phyloP scores from a whole-genome alignment of 2,329 filamentous ascomycete genomes.

The Periconia sp. region DNA sequence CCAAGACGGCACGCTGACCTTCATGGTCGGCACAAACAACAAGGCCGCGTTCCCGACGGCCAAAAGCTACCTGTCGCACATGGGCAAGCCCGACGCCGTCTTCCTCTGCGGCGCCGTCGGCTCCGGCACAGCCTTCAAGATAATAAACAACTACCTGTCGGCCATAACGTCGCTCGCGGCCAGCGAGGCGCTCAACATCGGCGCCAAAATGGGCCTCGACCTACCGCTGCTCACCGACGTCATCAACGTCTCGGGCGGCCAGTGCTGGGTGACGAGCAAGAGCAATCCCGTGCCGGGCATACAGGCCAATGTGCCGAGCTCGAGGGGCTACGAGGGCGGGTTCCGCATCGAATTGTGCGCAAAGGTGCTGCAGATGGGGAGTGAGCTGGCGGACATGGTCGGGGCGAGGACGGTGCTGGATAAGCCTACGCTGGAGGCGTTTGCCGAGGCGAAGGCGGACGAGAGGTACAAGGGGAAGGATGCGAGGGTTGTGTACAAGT shows the following conservation, averaged over 20 bases:
- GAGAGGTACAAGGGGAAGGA: slow-evolving; percentile 39
- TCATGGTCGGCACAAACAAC: slow-evolving; percentile 79
- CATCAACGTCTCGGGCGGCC: slow-evolving; percentile 88
- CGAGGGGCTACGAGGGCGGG: slow-evolving; percentile 46
- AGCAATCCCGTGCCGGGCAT: slow-evolving; percentile 82
- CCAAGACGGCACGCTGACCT: slow-evolving; percentile 81
- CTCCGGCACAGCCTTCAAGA: slow-evolving; percentile 83
- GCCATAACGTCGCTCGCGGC: slow-evolving; percentile 85
- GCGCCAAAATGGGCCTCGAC: slow-evolving; percentile 65
- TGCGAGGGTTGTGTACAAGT: slow-evolving; percentile 41
- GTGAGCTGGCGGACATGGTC: slow-evolving; percentile 41
- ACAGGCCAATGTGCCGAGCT: slow-evolving; percentile 45
- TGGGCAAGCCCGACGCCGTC: slow-evolving; percentile 75
- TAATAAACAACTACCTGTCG: slow-evolving; percentile 95
- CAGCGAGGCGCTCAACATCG: slow-evolving; percentile 68
- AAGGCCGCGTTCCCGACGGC: slow-evolving; percentile 58
- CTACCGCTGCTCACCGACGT: slow-evolving; percentile 74
- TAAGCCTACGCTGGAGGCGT: slow-evolving; percentile 36
- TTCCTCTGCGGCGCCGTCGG: slow-evolving; percentile 85
- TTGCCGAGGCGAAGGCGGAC: slow-evolving; percentile 34
- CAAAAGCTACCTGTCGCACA: slow-evolving; percentile 72
- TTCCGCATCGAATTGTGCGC: slow-evolving; percentile 44
- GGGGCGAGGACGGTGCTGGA: slow-evolving; percentile 40
- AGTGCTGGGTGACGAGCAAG: slow-evolving; percentile 90
- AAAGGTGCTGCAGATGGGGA: slow-evolving; percentile 44